phyloP scores from a whole-genome alignment of 495 filamentous ascomycete species.

The Penicillium lividum region DNA sequence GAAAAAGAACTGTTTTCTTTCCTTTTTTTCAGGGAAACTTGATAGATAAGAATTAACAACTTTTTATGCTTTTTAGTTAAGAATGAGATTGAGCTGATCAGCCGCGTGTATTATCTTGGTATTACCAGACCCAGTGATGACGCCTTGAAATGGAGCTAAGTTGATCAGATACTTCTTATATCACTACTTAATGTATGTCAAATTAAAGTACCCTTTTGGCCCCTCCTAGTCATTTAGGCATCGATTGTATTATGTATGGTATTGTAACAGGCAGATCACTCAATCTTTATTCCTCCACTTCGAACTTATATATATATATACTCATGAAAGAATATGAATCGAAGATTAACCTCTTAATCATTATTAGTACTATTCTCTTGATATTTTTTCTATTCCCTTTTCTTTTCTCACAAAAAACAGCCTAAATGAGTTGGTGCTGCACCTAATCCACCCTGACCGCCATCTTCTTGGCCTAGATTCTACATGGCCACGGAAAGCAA shows the following conservation, averaged over 20 bases:
- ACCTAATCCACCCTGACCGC: slow-evolving; percentile 3
- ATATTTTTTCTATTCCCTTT: neutral
- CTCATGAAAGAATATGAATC: neutral
- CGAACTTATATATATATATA: neutral
- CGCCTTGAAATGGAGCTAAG: slow-evolving; percentile 15
- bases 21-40: slow-evolving; percentile 11
- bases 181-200: neutral
- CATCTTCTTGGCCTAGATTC: slow-evolving; percentile 4
- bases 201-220: neutral
- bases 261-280: neutral
- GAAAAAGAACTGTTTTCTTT: slow-evolving; percentile 4
- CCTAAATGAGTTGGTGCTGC: neutral
- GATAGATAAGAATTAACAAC: slow-evolving; percentile 28
- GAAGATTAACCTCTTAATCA: too few species aligned
- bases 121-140: slow-evolving; percentile 9
- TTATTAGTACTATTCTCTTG: neutral
- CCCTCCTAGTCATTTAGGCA: neutral
- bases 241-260: slow-evolving; percentile 1
- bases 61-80: neutral
- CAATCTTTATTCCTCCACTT: neutral
- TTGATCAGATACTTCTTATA: neutral
- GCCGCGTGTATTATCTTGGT: slow-evolving; percentile 17
- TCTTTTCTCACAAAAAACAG: neutral
- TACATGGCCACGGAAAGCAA: slow-evolving; percentile 13
- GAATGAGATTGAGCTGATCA: slow-evolving; percentile 16